Percentiles rank a stretch among this genome's conserved stretches.
phyloP scores from a whole-genome alignment of 2,329 filamentous ascomycete genomes.

The Alternaria tenuissima region DNA sequence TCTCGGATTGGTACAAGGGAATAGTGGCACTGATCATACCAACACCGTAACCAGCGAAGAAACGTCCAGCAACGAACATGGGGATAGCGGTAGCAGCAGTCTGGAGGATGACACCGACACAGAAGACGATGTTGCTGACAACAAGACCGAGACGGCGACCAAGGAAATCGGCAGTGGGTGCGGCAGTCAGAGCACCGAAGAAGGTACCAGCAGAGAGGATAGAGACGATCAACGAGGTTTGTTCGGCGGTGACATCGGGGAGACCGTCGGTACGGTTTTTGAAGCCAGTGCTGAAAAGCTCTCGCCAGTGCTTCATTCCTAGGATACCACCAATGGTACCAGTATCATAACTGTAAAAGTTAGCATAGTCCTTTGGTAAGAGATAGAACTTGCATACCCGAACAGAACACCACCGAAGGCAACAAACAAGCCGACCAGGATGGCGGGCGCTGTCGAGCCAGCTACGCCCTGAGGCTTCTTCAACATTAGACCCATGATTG shows the following conservation, averaged over 20 bases:
- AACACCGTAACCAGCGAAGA: slow-evolving; percentile 54
- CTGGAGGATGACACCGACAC: slow-evolving; percentile 52
- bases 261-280: slow-evolving; percentile 50
- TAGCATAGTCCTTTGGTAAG: slow-evolving; percentile 5
- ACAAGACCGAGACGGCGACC: slow-evolving; percentile 72
- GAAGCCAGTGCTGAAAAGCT: slow-evolving; percentile 63
- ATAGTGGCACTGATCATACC: slow-evolving; percentile 56
- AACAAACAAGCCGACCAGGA: slow-evolving; percentile 54
- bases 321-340: slow-evolving; percentile 66
- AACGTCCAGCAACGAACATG: slow-evolving; percentile 52
- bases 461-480: slow-evolving; percentile 79
- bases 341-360: slow-evolving; percentile 46
- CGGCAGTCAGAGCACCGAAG: slow-evolving; percentile 74
- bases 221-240: slow-evolving; percentile 78
- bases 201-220: slow-evolving; percentile 85
- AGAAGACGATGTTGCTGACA: slow-evolving; percentile 47
- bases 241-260: slow-evolving; percentile 47
- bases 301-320: slow-evolving; percentile 72
- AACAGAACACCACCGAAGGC: slow-evolving; percentile 57
- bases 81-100: slow-evolving; percentile 46
- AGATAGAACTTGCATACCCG: slow-evolving; percentile 38
- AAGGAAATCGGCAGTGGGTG: slow-evolving; percentile 70
- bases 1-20: slow-evolving; percentile 76
- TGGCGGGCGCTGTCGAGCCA: slow-evolving; percentile 58
- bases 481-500: slow-evolving; percentile 50